Conservation (phyloP, 2,329 filamentous ascomycete genomes). For the Dothistroma pini region DNA sequence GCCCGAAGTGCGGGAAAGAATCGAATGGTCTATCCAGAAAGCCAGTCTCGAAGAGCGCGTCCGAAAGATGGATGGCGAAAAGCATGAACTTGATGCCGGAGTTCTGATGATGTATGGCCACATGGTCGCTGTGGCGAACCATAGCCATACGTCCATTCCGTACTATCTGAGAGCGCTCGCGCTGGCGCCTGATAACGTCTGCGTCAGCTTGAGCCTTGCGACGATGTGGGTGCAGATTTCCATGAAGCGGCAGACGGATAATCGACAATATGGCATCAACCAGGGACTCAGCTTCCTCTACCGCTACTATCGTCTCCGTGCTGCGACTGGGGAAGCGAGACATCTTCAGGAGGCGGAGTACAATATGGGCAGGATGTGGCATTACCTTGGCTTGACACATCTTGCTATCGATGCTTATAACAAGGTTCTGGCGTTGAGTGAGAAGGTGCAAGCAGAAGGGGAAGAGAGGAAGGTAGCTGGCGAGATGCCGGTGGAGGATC, state of each 20-base stretch:
- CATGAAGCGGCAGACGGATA: constrained; percentile 84
- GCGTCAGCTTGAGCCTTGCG: constrained; percentile 76
- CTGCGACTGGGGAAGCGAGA: constrained; percentile 36
- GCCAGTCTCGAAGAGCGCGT: constrained; percentile 35
- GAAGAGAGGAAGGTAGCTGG: constrained; percentile 34
- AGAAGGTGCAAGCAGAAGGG: constrained; percentile 40
- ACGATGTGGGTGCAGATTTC: constrained; percentile 84
- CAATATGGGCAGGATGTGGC: constrained; percentile 73
- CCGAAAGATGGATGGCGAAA: constrained; percentile 8
- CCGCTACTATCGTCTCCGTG: constrained; percentile 64
- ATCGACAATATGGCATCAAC: constrained; percentile 80
- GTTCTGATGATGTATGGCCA: constrained; percentile 87
- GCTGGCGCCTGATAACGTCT: constrained; percentile 70
- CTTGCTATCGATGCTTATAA: constrained; percentile 72
- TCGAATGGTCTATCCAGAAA: constrained; percentile 42
- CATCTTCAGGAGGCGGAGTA: constrained; percentile 73
- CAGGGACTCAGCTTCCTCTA: constrained; percentile 81
- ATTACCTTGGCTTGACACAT: constrained; percentile 68
- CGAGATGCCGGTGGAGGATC: constrained; percentile 16
- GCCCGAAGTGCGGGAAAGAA: constrained; percentile 46
- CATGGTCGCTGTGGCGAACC: constrained; percentile 70
- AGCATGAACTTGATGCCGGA: constrained; percentile 62
- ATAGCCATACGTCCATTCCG: constrained; percentile 77
- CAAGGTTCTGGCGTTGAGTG: constrained; percentile 51
- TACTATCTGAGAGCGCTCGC: constrained; percentile 71